phyloP scores from a whole-genome alignment of 2,329 filamentous ascomycete genomes.

The Talaromyces funiculosus region DNA sequence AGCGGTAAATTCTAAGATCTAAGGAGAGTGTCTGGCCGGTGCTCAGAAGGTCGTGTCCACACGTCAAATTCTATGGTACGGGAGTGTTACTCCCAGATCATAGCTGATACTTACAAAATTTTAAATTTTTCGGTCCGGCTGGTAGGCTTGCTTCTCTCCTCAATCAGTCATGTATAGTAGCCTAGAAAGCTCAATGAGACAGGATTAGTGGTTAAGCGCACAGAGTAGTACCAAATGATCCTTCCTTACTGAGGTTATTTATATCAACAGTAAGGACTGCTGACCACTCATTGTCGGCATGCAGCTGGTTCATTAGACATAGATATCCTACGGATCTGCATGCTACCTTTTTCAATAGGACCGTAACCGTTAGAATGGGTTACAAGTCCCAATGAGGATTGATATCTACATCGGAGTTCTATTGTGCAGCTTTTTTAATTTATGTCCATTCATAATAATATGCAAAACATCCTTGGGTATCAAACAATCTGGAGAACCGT shows the following conservation, averaged over 20 bases:
- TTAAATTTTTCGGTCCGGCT: neutral
- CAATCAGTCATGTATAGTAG: neutral
- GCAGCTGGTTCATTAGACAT: neutral
- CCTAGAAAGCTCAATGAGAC: neutral
- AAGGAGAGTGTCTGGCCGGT: neutral
- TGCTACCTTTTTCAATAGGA: neutral
- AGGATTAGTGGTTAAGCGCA: neutral
- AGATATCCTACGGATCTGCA: neutral
- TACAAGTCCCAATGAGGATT: neutral
- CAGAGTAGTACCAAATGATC: neutral
- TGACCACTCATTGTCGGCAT: neutral
- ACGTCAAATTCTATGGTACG: neutral
- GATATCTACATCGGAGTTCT: neutral
- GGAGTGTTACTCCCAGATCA: neutral
- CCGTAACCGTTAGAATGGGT: neutral
- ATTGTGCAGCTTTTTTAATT: neutral
- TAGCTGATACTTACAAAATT: neutral
- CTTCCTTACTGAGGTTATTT: too few relatives aligned
- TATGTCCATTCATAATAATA: neutral
- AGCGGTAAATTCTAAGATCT: slow-evolving; percentile 52
- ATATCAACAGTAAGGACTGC: too few relatives aligned
- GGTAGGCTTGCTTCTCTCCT: neutral
- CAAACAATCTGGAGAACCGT: neutral
- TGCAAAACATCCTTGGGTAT: neutral
- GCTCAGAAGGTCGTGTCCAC: neutral